These are phyloP conservation scores for Jacaranda copaia DNA, from an alignment of 257 asterid genomes.

Conservation along the genomic window DNA sequence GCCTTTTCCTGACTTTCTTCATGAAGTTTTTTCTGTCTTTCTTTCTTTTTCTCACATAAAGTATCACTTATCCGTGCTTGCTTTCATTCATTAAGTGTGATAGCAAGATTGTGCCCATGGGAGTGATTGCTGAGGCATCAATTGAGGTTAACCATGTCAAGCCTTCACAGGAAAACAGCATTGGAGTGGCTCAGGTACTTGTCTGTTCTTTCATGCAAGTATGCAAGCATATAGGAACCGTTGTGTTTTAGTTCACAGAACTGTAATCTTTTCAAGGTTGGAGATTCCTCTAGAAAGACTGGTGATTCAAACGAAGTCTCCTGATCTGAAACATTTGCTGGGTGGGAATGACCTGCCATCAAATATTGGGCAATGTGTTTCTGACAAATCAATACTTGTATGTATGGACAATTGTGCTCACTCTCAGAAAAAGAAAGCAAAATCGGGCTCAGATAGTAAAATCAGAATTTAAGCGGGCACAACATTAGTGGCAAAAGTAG, in stretches of 20 bases:
- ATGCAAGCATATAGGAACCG: not conserved
- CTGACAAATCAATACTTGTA: constrained; percentile 39
- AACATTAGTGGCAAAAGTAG: constrained; percentile 32
- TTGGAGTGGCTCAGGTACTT: constrained; percentile 43
- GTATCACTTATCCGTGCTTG: constrained; percentile 4
- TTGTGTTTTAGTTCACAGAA: constrained; percentile 23
- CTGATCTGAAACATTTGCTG: constrained; percentile 27
- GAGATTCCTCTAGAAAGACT: constrained; percentile 35
- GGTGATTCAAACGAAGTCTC: constrained; percentile 40
- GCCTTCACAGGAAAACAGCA: constrained; percentile 14
- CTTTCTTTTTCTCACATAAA: constrained; percentile 15
- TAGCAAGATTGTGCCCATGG: constrained; percentile 25
- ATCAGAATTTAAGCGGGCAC: constrained; percentile 36
- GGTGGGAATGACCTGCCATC: constrained; percentile 40
- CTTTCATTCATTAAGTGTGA: constrained; percentile 40
- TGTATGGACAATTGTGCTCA: constrained; percentile 17
- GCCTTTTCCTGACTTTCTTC: not conserved
- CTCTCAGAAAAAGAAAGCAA: constrained; percentile 38
- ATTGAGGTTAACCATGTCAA: not conserved
- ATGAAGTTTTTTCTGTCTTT: not conserved
- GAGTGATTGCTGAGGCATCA: constrained; percentile 34
- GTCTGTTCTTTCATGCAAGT: constrained; percentile 19
- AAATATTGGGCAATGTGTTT: constrained; percentile 51
- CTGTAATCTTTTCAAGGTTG: constrained; percentile 48
- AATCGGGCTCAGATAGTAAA: constrained; percentile 40